A percentile compares a stretch with the other conserved stretches of the same genome.
Evolutionary conservation across 2,329 filamentous ascomycete genomes (phyloP).

Genomic region (Exserohilum rostratum): DNA sequence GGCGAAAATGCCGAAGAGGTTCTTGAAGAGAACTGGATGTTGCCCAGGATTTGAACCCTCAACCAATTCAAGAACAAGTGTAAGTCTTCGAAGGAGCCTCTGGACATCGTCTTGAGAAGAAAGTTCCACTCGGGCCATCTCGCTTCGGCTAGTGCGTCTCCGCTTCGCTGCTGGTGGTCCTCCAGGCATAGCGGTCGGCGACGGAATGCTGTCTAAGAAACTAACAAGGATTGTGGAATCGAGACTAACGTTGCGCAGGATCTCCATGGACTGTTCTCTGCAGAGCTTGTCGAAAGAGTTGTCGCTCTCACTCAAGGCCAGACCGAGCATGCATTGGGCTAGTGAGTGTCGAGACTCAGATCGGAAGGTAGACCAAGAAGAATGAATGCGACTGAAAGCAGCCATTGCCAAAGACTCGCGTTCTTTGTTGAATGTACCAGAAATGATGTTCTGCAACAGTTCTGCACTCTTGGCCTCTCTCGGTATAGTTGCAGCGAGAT

Average conservation of each 20-base stretch:
- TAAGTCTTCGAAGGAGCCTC: constrained; percentile 74
- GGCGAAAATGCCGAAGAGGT: constrained; percentile 82
- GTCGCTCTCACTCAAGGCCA: constrained; percentile 57
- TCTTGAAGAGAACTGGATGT: constrained; percentile 77
- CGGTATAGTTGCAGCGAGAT: constrained; percentile 60
- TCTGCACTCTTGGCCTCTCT: constrained; percentile 65
- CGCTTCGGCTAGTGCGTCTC: constrained; percentile 76
- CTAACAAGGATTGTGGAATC: constrained; percentile 73
- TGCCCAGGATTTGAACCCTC: constrained; percentile 78
- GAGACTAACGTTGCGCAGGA: constrained; percentile 75
- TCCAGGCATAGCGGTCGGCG: constrained; percentile 73
- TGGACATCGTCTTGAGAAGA: constrained; percentile 70
- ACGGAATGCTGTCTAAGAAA: constrained; percentile 77
- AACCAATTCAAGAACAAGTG: constrained; percentile 85
- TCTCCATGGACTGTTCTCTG: constrained; percentile 67
- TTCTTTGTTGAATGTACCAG: constrained; percentile 52
- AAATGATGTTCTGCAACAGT: constrained; percentile 59
- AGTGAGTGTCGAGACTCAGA: constrained; percentile 64
- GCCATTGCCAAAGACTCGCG: constrained; percentile 64
- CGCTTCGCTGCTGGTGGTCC: constrained; percentile 78
- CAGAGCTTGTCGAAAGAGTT: constrained; percentile 46
- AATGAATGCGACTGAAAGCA: constrained; percentile 71
- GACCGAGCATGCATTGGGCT: constrained; percentile 67
- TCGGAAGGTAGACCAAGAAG: constrained; percentile 76
- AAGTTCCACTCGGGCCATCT: constrained; percentile 65